phyloP scores from a whole-genome alignment of 129 eudicot genomes.

The Tagetes patula region DNA sequence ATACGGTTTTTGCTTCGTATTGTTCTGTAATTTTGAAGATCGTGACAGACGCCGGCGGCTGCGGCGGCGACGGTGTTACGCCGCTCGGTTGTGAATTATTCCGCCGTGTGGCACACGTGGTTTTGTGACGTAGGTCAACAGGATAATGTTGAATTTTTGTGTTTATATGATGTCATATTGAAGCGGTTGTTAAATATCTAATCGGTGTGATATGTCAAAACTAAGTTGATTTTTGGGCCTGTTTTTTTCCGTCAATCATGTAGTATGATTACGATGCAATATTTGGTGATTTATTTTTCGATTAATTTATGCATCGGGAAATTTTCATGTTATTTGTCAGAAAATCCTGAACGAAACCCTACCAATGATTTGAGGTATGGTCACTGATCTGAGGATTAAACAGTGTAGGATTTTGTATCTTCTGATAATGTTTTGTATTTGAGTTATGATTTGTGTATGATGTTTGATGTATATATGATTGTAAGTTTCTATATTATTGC shows the following conservation, averaged over 20 bases:
- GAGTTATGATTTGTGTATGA: background rate
- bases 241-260: constrained; percentile 18
- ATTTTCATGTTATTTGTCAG: constrained; percentile 11
- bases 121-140: constrained; percentile 22
- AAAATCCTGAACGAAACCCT: constrained; percentile 34
- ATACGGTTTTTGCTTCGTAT: background rate
- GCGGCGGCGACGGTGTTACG: constrained; percentile 18
- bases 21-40: constrained; percentile 19
- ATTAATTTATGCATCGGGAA: background rate
- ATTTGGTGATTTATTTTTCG: background rate
- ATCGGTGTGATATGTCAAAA: background rate
- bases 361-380: constrained; percentile 35
- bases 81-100: constrained; percentile 5
- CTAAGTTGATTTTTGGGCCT: constrained; percentile 31
- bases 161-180: background rate
- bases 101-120: constrained; percentile 21
- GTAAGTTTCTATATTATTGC: background rate
- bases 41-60: constrained; percentile 13
- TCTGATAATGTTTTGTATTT: constrained; percentile 10
- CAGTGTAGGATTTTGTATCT: constrained; percentile 19
- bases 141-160: constrained; percentile 31
- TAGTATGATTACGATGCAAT: constrained; percentile 22
- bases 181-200: constrained; percentile 20
- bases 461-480: constrained; percentile 3
- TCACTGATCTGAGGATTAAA: constrained; percentile 16